A percentile compares a stretch with the other conserved stretches of the same genome.
These are phyloP conservation scores for Xylariaceae sp. DNA, from an alignment of 2,329 filamentous ascomycete species.

Conservation along the genomic window DNA sequence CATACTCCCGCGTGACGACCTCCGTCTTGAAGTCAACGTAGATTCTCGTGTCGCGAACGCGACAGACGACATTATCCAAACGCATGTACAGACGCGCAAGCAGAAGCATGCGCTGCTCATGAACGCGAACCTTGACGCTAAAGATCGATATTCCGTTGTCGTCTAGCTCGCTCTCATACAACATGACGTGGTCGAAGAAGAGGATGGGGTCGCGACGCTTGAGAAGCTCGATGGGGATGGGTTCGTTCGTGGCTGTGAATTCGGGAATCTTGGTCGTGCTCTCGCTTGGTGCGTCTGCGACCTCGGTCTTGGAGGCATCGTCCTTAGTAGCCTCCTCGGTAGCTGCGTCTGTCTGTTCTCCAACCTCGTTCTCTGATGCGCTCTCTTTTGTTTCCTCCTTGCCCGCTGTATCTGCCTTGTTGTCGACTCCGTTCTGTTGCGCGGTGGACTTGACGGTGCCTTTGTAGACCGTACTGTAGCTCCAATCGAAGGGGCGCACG, in stretches of 20 bases:
- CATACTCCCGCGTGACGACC: slow-evolving; percentile 83
- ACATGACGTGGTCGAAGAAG: slow-evolving; percentile 92
- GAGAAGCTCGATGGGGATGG: slow-evolving; percentile 80
- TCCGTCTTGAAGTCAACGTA: slow-evolving; percentile 82
- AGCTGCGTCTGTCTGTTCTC: not conserved
- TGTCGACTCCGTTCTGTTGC: not conserved
- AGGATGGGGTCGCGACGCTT: slow-evolving; percentile 87
- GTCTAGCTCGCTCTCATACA: slow-evolving; percentile 96
- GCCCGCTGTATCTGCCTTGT: not conserved
- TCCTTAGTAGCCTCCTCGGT: not conserved
- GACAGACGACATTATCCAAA: slow-evolving; percentile 80
- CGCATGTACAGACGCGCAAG: slow-evolving; percentile 87
- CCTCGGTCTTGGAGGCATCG: not conserved
- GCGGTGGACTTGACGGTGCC: slow-evolving; percentile 53
- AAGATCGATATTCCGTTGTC: slow-evolving; percentile 93
- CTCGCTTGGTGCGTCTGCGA: too few species aligned
- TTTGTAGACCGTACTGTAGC: slow-evolving; percentile 82
- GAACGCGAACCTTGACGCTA: slow-evolving; percentile 87
- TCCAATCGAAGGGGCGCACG: slow-evolving; percentile 97
- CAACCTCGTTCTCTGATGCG: not conserved
- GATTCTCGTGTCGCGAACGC: slow-evolving; percentile 82
- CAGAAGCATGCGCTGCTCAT: slow-evolving; percentile 81
- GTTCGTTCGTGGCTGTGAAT: slow-evolving; percentile 31
- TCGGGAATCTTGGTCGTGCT: not conserved
- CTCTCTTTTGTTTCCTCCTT: not conserved